Base-by-base conservation (phyloP, 2,329 filamentous ascomycete genomes). In the Talaromyces marneffei region DNA sequence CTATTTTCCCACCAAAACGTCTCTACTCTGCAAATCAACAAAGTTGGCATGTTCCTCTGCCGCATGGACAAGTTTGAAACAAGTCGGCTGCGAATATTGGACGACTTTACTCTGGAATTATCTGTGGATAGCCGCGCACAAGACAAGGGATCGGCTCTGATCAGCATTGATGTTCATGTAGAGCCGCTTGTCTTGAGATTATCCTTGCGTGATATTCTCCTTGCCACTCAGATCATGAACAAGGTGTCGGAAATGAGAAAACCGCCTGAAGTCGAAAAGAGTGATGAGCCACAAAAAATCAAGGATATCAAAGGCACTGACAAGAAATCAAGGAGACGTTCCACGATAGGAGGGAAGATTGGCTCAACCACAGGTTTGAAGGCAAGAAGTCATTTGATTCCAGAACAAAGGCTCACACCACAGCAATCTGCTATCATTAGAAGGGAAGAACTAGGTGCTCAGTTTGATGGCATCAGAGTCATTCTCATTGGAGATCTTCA, bases 31-130 rank as follows among this genome's bases (percentile, higher is more conserved):
- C 93, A 99, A 71, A 86, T 99, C 2, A 92, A 91, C 7, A 88
- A 97, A 70, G 85, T 97, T 58, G 94, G 94, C 67, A 99, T 99
- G 94, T 99, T 97, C 74, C 77, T 99, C 33, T 99, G 95, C 72
- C 89, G 94, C 12, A 99, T 99, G 94, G 95, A 99, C 74, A 90
- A 87, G 65, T 97, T 97, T 67, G 93, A 99, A 67, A 92, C 90
- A 3, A 92, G 88, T 42, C 86, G 91, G 39, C 82, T 99, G 52
- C 87, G 94, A 18, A 96, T 99, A 64, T 85, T 99, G 33, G 95
- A 99, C 71, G 92, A 99, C 74, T 99, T 99, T 73, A 96, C 92
- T 2, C 80, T 97, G 9, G 90, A 94, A 65, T 82, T 96, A 68
- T 94, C 91, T 2, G 86, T 99, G 80, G 93, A 99, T 69, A 87